Percentiles rank a stretch among this genome's conserved stretches.
phyloP scores from a whole-genome alignment of 2,329 filamentous ascomycete genomes.

The Monascus ruber region DNA sequence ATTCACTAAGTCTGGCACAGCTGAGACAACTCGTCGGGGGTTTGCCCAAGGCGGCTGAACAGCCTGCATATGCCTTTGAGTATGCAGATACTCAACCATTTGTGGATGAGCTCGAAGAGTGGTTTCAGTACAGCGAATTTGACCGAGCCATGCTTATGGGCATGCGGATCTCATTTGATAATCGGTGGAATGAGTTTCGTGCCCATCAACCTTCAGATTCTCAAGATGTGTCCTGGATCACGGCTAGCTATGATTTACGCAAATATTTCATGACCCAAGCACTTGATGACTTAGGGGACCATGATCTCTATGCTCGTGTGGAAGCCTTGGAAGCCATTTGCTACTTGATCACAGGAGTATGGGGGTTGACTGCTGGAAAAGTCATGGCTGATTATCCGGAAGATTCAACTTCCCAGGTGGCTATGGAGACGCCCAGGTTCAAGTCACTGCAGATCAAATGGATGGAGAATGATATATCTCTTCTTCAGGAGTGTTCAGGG shows the following conservation, averaged over 20 bases:
- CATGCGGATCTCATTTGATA: constrained; percentile 65
- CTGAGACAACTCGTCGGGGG: constrained; percentile 63
- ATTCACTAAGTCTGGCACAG: constrained; percentile 66
- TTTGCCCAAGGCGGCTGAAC: constrained; percentile 54
- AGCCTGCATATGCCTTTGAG: constrained; percentile 72
- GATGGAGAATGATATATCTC: constrained; percentile 32
- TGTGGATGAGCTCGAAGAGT: constrained; percentile 87
- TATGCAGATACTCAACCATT: constrained; percentile 64
- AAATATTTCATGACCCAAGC: constrained; percentile 30
- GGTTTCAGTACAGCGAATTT: constrained; percentile 86
- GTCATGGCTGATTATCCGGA: constrained; percentile 17
- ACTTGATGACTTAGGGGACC: constrained; percentile 25
- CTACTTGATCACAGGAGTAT: constrained; percentile 54
- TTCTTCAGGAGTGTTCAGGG: constrained; percentile 26
- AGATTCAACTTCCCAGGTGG: constrained; percentile 24
- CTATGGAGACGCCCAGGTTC: constrained; percentile 33
- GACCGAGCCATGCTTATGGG: constrained; percentile 70
- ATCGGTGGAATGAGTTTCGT: constrained; percentile 55
- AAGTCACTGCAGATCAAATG: constrained; percentile 37
- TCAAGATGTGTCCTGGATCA: constrained; percentile 52
- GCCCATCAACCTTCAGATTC: constrained; percentile 19
- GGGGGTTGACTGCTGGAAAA: constrained; percentile 54
- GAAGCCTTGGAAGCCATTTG: constrained; percentile 36
- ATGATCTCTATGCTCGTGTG: constrained; percentile 31
- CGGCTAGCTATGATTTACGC: constrained; percentile 44